Percentiles rank a stretch among this genome's conserved stretches.
These are phyloP conservation scores for Pichia cephalocereana DNA, from an alignment of 805 yeast species.

Conservation along the genomic window DNA sequence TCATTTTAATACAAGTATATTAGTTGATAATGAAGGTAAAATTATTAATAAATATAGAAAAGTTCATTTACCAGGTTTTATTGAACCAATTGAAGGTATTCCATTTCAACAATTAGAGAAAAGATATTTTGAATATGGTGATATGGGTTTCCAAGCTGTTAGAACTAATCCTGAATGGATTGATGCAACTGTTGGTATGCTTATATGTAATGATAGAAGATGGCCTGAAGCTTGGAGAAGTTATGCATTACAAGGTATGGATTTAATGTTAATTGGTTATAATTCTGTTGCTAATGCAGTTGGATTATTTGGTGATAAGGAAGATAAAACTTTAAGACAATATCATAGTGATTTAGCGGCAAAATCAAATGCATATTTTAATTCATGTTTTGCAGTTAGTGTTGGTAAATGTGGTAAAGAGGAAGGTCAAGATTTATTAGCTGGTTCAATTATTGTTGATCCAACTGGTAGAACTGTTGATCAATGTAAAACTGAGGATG, in stretches of 20 bases:
- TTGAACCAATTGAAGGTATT: conserved; percentile 26
- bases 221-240: conserved; percentile 35
- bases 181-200: conserved; percentile 29
- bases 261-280: conserved; percentile 29
- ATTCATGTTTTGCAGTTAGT: conserved; percentile 27
- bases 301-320: conserved; percentile 24
- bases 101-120: conserved; percentile 31
- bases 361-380: conserved; percentile 28
- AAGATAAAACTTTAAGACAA: conserved; percentile 24
- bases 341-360: conserved; percentile 28
- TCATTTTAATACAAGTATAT: conserved; percentile 27
- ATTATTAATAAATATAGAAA: conserved; percentile 28
- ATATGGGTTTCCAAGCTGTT: conserved; percentile 29
- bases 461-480: conserved; percentile 29
- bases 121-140: conserved; percentile 30
- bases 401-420: conserved; percentile 30
- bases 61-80: conserved; percentile 30
- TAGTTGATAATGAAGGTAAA: conserved; percentile 26
- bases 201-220: conserved; percentile 33
- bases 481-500: conserved; percentile 18
- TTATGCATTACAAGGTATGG: conserved; percentile 33
- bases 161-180: conserved; percentile 22
- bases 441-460: conserved; percentile 29
- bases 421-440: conserved; percentile 29
- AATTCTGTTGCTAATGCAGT: conserved; percentile 30